Evolutionary conservation across 2,329 filamentous ascomycete genomes (phyloP).

Genomic region (Alternaria triticimaculans): DNA sequence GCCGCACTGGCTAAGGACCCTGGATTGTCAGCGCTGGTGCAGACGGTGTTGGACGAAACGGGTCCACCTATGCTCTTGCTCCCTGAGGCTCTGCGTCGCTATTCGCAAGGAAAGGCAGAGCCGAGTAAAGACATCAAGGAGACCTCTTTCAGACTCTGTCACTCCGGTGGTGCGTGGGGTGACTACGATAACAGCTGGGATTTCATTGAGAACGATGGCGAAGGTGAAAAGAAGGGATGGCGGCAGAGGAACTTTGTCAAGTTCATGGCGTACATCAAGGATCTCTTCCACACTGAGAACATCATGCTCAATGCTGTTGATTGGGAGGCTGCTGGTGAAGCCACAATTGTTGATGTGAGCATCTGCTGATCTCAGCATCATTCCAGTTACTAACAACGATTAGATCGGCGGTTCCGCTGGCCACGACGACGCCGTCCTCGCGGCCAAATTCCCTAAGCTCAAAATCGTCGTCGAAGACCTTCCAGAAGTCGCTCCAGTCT

Average conservation of each 20-base stretch:
- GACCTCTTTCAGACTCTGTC: slow-evolving; percentile 39
- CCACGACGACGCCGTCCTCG: slow-evolving; percentile 40
- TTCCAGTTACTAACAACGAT: background rate
- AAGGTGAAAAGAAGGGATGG: slow-evolving; percentile 40
- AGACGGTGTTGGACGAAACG: slow-evolving; percentile 33
- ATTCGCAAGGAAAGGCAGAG: slow-evolving; percentile 30
- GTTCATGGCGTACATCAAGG: slow-evolving; percentile 45
- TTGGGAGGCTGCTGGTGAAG: slow-evolving; percentile 33
- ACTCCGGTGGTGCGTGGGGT: slow-evolving; percentile 34
- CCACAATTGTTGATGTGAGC: slow-evolving; percentile 39
- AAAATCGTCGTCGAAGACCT: slow-evolving; percentile 43
- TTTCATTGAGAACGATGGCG: slow-evolving; percentile 42
- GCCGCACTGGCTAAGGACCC: slow-evolving; percentile 34
- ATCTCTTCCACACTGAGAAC: slow-evolving; percentile 37
- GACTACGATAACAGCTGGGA: slow-evolving; percentile 34
- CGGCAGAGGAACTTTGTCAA: slow-evolving; percentile 38
- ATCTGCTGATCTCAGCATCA: background rate
- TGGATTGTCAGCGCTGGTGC: slow-evolving; percentile 35
- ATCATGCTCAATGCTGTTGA: slow-evolving; percentile 35
- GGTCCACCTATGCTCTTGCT: slow-evolving; percentile 38
- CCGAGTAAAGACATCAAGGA: slow-evolving; percentile 31
- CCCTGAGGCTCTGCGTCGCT: slow-evolving; percentile 36
- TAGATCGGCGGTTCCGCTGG: slow-evolving; percentile 41
- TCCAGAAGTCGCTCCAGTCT: slow-evolving; percentile 31
- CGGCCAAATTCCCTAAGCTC: slow-evolving; percentile 34